These are phyloP conservation scores for Fusarium pininemorale DNA, from an alignment of 2,329 filamentous ascomycete species.

Conservation along the genomic window DNA sequence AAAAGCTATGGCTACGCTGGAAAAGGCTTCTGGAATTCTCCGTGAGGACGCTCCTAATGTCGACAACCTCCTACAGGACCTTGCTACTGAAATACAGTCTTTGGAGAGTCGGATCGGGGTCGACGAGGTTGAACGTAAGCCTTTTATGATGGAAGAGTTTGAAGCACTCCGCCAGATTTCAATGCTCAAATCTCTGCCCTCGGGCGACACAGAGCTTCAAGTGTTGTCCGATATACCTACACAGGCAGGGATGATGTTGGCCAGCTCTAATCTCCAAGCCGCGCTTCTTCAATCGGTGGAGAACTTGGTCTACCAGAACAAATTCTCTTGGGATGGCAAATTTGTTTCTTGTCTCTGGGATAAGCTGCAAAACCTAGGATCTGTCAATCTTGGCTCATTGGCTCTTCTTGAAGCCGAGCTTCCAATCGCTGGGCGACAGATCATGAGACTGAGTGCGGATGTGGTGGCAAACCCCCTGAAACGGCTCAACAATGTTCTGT, in stretches of 20 bases:
- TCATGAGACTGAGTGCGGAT: constrained; percentile 60
- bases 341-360: constrained; percentile 59
- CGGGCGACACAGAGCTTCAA: constrained; percentile 49
- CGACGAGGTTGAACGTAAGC: constrained; percentile 52
- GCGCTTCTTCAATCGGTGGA: constrained; percentile 58
- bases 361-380: constrained; percentile 60
- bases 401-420: constrained; percentile 72
- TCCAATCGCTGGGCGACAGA: constrained; percentile 65
- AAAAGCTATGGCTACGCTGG: constrained; percentile 63
- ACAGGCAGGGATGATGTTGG: constrained; percentile 46
- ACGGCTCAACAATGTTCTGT: constrained; percentile 60
- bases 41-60: constrained; percentile 53
- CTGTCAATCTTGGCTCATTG: constrained; percentile 68
- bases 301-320: constrained; percentile 53
- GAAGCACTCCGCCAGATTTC: constrained; percentile 64
- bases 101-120: constrained; percentile 59
- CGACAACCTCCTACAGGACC: constrained; percentile 58
- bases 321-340: constrained; percentile 53
- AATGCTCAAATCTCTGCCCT: constrained; percentile 49
- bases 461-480: constrained; percentile 60
- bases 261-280: constrained; percentile 48
- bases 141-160: constrained; percentile 65
- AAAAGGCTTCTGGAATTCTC: constrained; percentile 65
- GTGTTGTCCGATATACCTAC: constrained; percentile 58
- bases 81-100: constrained; percentile 61